phyloP scores from a whole-genome alignment of 495 filamentous ascomycete species.

The Oidiodendron maius region DNA sequence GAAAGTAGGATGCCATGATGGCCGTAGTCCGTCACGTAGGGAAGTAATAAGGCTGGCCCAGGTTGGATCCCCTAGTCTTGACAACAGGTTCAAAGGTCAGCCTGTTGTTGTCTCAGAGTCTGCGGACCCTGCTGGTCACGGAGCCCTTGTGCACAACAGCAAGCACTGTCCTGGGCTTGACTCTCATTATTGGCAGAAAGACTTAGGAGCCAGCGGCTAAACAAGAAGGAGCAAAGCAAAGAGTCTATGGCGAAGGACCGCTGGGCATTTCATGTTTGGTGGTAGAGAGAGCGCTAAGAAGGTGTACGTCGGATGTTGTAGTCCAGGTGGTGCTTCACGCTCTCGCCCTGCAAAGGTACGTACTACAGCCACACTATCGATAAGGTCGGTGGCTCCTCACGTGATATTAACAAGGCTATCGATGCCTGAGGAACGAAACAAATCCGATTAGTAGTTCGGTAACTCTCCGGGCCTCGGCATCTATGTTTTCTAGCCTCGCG shows the following conservation, averaged over 20 bases:
- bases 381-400: no score
- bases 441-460: no score
- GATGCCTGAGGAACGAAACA: no score
- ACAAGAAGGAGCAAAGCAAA: not conserved
- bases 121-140: conserved; percentile 11
- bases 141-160: conserved; percentile 15
- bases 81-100: not conserved
- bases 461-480: no score
- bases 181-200: conserved; percentile 8
- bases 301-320: no score
- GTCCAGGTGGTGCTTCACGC: no score
- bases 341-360: no score
- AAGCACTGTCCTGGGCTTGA: conserved; percentile 2
- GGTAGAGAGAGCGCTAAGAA: not conserved
- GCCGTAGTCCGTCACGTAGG: not conserved
- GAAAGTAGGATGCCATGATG: conserved; percentile 53
- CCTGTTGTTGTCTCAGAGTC: conserved; percentile 5
- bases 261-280: not conserved
- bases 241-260: not conserved
- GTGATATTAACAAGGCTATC: no score
- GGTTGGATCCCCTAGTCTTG: not conserved
- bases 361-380: no score
- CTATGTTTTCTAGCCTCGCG: no score
- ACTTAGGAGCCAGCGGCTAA: not conserved
- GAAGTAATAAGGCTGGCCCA: not conserved